Evolutionary conservation across 2,329 filamentous ascomycete genomes (phyloP), one percentile per base, ranked within the genome.

Genomic region (Corynespora cassiicola): DNA sequence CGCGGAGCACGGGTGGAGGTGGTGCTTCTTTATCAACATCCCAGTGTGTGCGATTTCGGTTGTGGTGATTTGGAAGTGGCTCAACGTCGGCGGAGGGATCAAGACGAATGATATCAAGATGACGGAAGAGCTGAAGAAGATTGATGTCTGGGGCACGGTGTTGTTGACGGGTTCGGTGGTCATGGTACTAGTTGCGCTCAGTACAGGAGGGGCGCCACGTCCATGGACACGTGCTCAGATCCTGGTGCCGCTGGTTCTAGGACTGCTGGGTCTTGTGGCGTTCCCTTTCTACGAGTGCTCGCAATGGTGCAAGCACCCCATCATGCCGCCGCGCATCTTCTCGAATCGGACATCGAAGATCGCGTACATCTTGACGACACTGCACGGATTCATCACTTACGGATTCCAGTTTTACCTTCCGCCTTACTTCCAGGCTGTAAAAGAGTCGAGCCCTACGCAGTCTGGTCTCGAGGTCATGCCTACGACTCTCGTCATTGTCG

Each of bases 321-420:
- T 71, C 12, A 70, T 79, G 45, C 73, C 74, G 2, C 58, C 61
- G 1, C 54, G 60, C 15, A 61, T 79, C 19, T 77, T 80, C 53
- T 56, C 48, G 1, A 75, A 73, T 49, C 63, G 70, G 3, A 76
- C 74, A 50, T 54, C 60, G 1, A 45, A 52, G 18, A 55, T 65
- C 17, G 58, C 62, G 28, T 74, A 71, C 42, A 51, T 46, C 10
- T 48, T 66, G 5, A 63, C 55, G 3, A 43, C 66, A 2, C 63
- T 70, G 16, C 54, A 60, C 17, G 54, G 54, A 12, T 57, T 63
- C 32, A 37, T 64, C 14, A 52, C 50, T 0, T 61, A 62, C 23
- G 51, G 59, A 10, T 47, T 63, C 23, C 48, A 56, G 17, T 61
- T 58, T 35, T 62, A 53, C 28, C 54, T 63, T 1, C 56, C 56